Base-by-base conservation (phyloP, 2,329 filamentous ascomycete genomes). In the Eurotiales sp. region DNA sequence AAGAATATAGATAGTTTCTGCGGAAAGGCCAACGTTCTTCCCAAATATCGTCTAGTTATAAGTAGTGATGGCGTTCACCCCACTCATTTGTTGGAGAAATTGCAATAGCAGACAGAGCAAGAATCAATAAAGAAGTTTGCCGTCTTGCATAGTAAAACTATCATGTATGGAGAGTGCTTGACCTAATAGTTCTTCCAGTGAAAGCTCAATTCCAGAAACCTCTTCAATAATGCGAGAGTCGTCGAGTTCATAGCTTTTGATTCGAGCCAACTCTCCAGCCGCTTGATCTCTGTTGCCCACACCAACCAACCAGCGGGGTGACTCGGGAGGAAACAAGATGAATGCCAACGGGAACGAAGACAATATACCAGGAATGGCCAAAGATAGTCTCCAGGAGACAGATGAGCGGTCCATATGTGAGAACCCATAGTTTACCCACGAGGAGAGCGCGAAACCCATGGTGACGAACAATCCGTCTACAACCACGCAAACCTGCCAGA, bases 401-500 rank as follows among this genome's bases (percentile, higher is more conserved):
- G 52, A 77, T 72, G 5, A 5, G 10, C 5, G 5, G 5, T 27
- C 5, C 5, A 27, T 5, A 5, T 27, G 25, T 5, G 10, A 27
- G 10, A 27, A 27, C 5, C 25, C 25, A 27, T 6, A 10, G 25
- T 27, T 27, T 5, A 27, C 10, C 74, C 74, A 77, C 4, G 74
- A 67, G 44, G 75, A 67, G 19, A 77, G 61, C 1, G 71, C 63
- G 50, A 75, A 74, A 21, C 74, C 75, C 1, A 69, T 58, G 32
- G 67, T 66, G 51, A 77, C 73, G 59, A 76, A 75, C 52, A 74
- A 69, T 7, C 74, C 72, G 37, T 77, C 74, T 3, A 78, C 74
- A 17, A 76, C 77, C n/a, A n/a, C n/a, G n/a, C n/a, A n/a, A n/a
- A n/a, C n/a, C 51, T 66, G 74, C 75, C 74, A 77, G 3, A 75